These are phyloP conservation scores for Mortierella sp. DNA, from an alignment of 371 early-diverging fungal genomes.

Conservation along the genomic window DNA sequence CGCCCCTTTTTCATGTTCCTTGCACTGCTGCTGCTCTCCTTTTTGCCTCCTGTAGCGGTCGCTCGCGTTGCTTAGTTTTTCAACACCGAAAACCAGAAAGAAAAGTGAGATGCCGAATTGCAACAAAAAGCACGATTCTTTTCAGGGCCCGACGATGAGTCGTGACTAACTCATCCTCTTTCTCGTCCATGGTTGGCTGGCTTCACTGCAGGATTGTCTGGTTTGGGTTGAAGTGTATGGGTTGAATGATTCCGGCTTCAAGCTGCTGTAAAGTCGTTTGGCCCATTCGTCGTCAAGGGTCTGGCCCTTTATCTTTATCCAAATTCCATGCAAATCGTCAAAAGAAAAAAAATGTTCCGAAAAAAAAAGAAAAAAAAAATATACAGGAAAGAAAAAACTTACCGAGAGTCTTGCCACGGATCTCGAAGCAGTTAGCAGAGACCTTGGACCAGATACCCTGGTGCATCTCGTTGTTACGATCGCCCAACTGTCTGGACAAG, in stretches of 20 bases:
- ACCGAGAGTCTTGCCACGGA: slow-evolving; percentile 94
- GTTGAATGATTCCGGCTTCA: not conserved
- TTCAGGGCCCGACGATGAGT: slow-evolving; percentile 1
- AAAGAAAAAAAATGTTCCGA: not conserved
- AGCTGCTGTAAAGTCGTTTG: not conserved
- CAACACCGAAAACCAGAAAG: not conserved
- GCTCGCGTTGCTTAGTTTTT: slow-evolving; percentile 7
- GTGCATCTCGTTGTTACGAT: slow-evolving; percentile 94
- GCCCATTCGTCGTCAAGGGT: slow-evolving; percentile 4
- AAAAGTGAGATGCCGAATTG: not conserved
- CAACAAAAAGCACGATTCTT: slow-evolving; percentile 2
- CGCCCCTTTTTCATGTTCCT: not conserved
- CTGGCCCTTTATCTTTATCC: not conserved
- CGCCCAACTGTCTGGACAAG: slow-evolving; percentile 93
- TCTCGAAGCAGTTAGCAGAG: slow-evolving; percentile 88
- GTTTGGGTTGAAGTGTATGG: not conserved
- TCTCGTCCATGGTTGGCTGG: slow-evolving; percentile 13
- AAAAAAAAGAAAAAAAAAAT: not conserved
- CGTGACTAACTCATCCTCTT: not conserved
- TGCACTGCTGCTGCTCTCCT: too few species aligned
- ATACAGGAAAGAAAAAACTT: slow-evolving; percentile 3
- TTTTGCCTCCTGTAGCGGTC: not conserved
- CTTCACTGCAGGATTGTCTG: not conserved
- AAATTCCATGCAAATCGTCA: not conserved
- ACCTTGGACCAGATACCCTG: slow-evolving; percentile 94